A percentile compares a stretch with the other conserved stretches of the same genome.
These are phyloP conservation scores for Microdochium paspali DNA, from an alignment of 2,329 filamentous ascomycete species.

Conservation along the genomic window DNA sequence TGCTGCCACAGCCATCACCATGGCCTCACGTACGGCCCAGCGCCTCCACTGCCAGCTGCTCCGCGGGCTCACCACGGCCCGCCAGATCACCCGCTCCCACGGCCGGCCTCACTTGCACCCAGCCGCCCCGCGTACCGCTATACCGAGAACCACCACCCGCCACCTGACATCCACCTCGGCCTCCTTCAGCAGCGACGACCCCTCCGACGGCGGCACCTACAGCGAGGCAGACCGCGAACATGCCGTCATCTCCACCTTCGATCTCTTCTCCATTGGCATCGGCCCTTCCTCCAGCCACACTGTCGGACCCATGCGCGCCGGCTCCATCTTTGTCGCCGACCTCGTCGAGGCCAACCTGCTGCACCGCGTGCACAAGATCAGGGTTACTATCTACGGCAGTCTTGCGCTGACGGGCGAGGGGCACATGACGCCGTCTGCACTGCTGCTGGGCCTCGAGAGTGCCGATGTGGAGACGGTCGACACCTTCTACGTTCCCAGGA, in stretches of 20 bases:
- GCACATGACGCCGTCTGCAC: constrained; percentile 40
- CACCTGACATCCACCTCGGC: constrained; percentile 9
- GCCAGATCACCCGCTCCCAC: no score
- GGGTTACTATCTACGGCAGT: constrained; percentile 38
- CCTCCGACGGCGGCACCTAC: constrained; percentile 27
- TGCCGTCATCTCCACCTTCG: constrained; percentile 41
- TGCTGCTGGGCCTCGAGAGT: constrained; percentile 38
- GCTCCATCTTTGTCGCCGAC: constrained; percentile 40
- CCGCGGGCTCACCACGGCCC: neutral
- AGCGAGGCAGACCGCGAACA: constrained; percentile 40
- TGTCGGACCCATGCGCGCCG: constrained; percentile 41
- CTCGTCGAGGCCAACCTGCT: constrained; percentile 34
- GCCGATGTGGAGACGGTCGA: constrained; percentile 39
- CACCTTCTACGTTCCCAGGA: constrained; percentile 34
- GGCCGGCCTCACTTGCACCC: no score
- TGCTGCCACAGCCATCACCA: neutral
- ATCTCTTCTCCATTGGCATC: constrained; percentile 42
- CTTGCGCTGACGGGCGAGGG: constrained; percentile 40
- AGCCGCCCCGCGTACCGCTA: neutral
- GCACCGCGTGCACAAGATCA: constrained; percentile 34
- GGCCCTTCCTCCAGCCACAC: constrained; percentile 42
- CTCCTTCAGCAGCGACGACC: constrained; percentile 14
- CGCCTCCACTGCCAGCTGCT: neutral
- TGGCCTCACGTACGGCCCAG: neutral
- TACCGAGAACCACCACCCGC: constrained; percentile 3